Evolutionary conservation across 2,329 filamentous ascomycete species (phyloP).

Genomic region (Penicillium olsonii): DNA sequence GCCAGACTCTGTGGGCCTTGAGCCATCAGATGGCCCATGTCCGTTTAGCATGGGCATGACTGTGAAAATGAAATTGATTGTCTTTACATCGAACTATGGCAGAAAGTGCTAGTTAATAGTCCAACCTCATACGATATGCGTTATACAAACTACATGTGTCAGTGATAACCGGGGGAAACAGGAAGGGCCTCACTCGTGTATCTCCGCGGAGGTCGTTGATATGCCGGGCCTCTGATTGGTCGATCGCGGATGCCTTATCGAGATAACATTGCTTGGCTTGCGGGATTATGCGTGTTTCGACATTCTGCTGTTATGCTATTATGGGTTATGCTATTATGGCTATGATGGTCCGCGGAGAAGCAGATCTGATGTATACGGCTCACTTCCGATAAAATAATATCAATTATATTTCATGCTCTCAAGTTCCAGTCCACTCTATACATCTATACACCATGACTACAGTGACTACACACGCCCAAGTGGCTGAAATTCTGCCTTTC

Average conservation of each 20-base stretch:
- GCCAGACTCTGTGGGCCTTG: slow-evolving; percentile 4
- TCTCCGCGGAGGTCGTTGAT: slow-evolving; percentile 22
- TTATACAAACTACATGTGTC: not conserved
- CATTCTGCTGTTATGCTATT: not conserved
- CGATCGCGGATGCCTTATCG: slow-evolving; percentile 1
- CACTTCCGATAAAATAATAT: not conserved
- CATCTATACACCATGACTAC: slow-evolving; percentile 32
- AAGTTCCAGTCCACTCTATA: too few species aligned
- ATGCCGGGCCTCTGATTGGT: slow-evolving; percentile 9
- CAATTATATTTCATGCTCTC: slow-evolving; percentile 1
- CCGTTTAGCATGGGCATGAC: slow-evolving; percentile 35
- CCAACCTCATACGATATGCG: too few species aligned
- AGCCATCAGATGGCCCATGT: slow-evolving; percentile 25
- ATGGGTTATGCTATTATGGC: not conserved
- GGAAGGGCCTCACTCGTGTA: slow-evolving; percentile 3
- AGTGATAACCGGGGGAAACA: slow-evolving; percentile 10
- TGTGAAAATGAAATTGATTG: not conserved
- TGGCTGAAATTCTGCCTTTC: slow-evolving; percentile 15
- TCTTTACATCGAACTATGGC: slow-evolving; percentile 2
- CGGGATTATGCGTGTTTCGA: not conserved
- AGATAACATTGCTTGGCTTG: slow-evolving; percentile 7
- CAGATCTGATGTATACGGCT: too few species aligned
- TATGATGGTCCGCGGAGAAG: not conserved
- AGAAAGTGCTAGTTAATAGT: too few species aligned
- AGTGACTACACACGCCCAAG: slow-evolving; percentile 23